A percentile compares a stretch with the other conserved stretches of the same genome.
These are phyloP conservation scores for Arabidopsis thaliana DNA, from an alignment of 345 rosid species.

Conservation along the genomic window TAIR10.1 NC_003070.9:2036001-2036500, in stretches of 20 bases:
- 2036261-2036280: background rate
- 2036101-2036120: background rate
- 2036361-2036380: background rate
- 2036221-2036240: background rate
- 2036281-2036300: background rate
- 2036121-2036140: background rate
- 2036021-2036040: background rate
- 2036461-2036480: background rate
- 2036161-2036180: background rate
- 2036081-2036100: background rate
- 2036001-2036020: background rate
- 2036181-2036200: background rate
- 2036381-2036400: background rate
- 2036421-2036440: background rate
- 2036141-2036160: background rate
- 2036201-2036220: constrained; percentile 2
- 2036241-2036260: constrained; percentile 1
- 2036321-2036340: background rate
- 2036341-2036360: background rate
- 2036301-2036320: background rate
- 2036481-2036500: background rate
- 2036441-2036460: background rate
- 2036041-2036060: background rate
- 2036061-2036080: background rate
- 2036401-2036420: background rate